Conservation (phyloP, 2,329 filamentous ascomycete species). For the Aureobasidium sp. region DNA sequence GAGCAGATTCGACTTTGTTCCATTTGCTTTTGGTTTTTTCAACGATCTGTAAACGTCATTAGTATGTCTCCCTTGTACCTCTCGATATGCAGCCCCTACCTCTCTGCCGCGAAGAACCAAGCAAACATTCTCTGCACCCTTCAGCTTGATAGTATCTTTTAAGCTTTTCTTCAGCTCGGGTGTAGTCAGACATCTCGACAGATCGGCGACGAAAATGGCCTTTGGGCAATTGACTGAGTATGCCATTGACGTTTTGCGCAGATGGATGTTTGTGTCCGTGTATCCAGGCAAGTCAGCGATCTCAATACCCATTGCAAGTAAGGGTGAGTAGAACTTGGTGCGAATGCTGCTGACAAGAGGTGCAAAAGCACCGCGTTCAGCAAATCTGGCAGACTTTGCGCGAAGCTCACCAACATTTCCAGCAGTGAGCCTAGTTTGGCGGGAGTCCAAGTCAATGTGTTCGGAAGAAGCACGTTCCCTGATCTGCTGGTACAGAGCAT, state of each 20-base stretch:
- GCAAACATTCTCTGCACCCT: background rate
- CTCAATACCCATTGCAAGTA: slow-evolving; percentile 5
- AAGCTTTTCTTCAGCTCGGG: background rate
- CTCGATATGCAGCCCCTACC: background rate
- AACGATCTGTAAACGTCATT: background rate
- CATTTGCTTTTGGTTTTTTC: background rate
- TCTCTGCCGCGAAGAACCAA: background rate
- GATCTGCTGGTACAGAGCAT: background rate
- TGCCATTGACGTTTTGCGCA: background rate
- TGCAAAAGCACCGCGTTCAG: background rate
- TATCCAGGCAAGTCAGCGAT: slow-evolving; percentile 14
- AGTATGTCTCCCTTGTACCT: background rate
- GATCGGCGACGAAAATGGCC: background rate
- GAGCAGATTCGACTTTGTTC: background rate
- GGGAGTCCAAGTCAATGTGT: background rate
- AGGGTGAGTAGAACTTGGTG: background rate
- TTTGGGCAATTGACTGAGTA: background rate
- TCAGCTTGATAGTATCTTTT: background rate
- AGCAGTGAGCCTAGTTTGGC: background rate
- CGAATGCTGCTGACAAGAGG: background rate
- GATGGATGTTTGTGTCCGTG: slow-evolving; percentile 2
- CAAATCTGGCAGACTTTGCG: background rate
- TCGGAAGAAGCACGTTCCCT: background rate
- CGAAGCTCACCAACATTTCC: background rate
- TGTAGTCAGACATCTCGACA: background rate